Evolutionary conservation across 257 asterid genomes (phyloP), one percentile per base, ranked within the genome.

Genomic region (Capsicum pubescens): DNA sequence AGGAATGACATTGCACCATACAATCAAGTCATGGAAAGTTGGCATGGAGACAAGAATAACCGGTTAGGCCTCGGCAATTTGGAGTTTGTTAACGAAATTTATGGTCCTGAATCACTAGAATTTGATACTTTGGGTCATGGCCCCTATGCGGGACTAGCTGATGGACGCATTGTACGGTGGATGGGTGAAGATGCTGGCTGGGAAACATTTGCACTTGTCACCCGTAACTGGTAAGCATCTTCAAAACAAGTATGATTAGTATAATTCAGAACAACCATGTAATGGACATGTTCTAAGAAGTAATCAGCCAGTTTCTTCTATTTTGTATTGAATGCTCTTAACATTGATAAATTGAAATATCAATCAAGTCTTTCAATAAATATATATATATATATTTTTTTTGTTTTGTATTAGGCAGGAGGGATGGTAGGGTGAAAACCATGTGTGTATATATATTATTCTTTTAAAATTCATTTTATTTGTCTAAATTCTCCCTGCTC

Each of bases 81-180:
- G 90, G 94, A 90, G 89, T 93, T 93, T 74, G 86, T 89, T 69
- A 92, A 93, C 64, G 87, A 96, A 59, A 83, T 94, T 10, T 96
- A 87, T 2, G 99, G 99, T 6, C 99, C 99, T 0, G 99, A 95
- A 56, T 95, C 98, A 0, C 80, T 95, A 61, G 99, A 95, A 86
- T 95, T 95, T 9, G 99, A 95, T 58, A 19, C 9, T 16, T 82
- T 8, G 71, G 99, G 98, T 10, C 91, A 85, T 2, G 99, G 99
- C 7, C 99, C 99, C 12, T 96, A 94, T 42, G 88, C 98, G 1
- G 98, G 98, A 19, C 86, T 96, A 58, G 99, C 98, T 13, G 98
- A 96, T 82, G 99, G 99, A 0, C 96, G 98, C 9, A 71, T 96
- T 10, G 99, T 93, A 6, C 86, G 99, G 84, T 96, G 98, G 98